These are phyloP conservation scores for Miscanthus lutarioriparius DNA, from an alignment of 176 grass and related monocot genomes.

Conservation along the genomic window DNA sequence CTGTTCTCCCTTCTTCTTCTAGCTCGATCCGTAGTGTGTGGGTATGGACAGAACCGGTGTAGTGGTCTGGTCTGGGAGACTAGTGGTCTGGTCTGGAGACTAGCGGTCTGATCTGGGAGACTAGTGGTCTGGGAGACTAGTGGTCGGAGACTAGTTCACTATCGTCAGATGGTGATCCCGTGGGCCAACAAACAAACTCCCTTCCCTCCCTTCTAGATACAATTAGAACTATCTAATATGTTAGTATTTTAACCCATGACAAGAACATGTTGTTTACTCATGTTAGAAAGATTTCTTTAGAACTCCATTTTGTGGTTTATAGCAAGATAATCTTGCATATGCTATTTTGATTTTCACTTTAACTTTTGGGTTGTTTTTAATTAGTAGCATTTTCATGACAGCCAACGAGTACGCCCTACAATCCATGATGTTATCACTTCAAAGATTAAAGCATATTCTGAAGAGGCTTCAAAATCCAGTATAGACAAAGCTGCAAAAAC, in stretches of 20 bases:
- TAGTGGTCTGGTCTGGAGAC: too few relatives aligned
- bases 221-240: background rate
- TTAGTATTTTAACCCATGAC: background rate
- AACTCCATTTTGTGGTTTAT: conserved; percentile 12
- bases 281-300: conserved; percentile 22
- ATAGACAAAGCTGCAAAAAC: conserved; percentile 48
- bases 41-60: too few relatives aligned
- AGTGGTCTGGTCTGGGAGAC: too few relatives aligned
- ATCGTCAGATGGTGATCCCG: too few relatives aligned
- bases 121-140: too few relatives aligned
- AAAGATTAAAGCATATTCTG: conserved; percentile 70
- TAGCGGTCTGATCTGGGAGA: too few relatives aligned
- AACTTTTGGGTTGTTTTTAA: conserved; percentile 26
- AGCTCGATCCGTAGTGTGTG: too few relatives aligned
- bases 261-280: conserved; percentile 6
- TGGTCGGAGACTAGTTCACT: too few relatives aligned
- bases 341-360: conserved; percentile 11
- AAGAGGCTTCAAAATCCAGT: conserved; percentile 48
- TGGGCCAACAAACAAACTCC: too few relatives aligned
- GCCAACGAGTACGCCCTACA: conserved; percentile 83
- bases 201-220: background rate
- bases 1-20: too few relatives aligned
- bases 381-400: conserved; percentile 42
- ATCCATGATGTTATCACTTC: conserved; percentile 87
- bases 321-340: background rate